Conservation (phyloP, 2,329 filamentous ascomycete species). For the Trichoderma guizhouense region DNA sequence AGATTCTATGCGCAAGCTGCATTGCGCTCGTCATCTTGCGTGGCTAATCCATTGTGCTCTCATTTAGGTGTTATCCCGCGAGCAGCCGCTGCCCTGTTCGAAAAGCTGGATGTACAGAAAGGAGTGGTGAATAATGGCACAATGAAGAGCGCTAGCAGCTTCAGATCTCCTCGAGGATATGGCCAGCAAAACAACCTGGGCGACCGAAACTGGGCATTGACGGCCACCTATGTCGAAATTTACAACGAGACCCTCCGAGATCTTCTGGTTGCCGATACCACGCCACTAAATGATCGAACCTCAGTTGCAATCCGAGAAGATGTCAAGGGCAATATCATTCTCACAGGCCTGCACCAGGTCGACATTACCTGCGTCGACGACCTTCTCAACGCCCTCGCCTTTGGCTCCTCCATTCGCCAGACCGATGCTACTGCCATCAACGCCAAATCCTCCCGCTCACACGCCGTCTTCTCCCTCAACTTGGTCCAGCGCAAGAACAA, state of each 20-base stretch:
- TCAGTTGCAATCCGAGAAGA: slow-evolving; percentile 93
- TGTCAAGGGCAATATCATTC: slow-evolving; percentile 85
- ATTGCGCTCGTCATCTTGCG: background rate
- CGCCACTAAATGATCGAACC: slow-evolving; percentile 65
- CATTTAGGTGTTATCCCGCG: slow-evolving; percentile 84
- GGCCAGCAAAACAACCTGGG: slow-evolving; percentile 42
- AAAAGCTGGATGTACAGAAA: slow-evolving; percentile 69
- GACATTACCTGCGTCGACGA: slow-evolving; percentile 91
- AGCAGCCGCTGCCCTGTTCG: slow-evolving; percentile 81
- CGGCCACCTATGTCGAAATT: slow-evolving; percentile 93
- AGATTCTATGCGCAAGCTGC: background rate
- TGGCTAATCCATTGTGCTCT: background rate
- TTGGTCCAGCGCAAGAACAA: slow-evolving; percentile 78
- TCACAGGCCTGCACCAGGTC: slow-evolving; percentile 85
- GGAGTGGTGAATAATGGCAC: slow-evolving; percentile 45
- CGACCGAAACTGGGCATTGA: slow-evolving; percentile 85
- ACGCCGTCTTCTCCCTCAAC: slow-evolving; percentile 95
- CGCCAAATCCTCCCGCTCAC: slow-evolving; percentile 93
- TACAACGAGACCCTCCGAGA: slow-evolving; percentile 97
- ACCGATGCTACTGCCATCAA: slow-evolving; percentile 97
- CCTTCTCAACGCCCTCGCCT: slow-evolving; percentile 81
- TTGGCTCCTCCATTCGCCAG: slow-evolving; percentile 90
- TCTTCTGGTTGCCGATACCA: slow-evolving; percentile 74
- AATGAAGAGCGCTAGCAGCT: slow-evolving; percentile 49
- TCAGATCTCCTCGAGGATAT: slow-evolving; percentile 77